Conservation (phyloP, 2,329 filamentous ascomycete genomes). For the Colletotrichum sojae region DNA sequence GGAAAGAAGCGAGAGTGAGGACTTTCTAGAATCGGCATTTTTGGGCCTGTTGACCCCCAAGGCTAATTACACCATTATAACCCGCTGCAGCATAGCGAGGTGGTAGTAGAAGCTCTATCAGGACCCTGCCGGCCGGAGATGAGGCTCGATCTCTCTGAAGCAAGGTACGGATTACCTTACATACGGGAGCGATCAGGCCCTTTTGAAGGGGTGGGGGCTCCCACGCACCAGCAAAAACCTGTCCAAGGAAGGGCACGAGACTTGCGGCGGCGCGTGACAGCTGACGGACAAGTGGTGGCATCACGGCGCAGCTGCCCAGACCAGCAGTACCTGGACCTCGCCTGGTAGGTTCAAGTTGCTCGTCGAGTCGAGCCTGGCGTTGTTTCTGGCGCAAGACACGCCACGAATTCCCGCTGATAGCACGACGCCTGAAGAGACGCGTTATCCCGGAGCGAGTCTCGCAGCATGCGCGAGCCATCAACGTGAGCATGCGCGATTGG, state of each 20-base stretch:
- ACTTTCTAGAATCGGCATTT: conserved; percentile 31
- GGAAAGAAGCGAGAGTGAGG: conserved; percentile 34
- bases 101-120: conserved; percentile 7
- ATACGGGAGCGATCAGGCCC: too few relatives aligned
- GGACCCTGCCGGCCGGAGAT: conserved; percentile 32
- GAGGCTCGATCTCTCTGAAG: conserved; percentile 25
- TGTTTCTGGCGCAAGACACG: conserved; percentile 10
- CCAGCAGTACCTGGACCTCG: not conserved
- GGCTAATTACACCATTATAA: conserved; percentile 29
- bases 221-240: not conserved
- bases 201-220: not conserved
- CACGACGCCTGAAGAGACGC: conserved; percentile 4
- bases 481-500: conserved; percentile 4
- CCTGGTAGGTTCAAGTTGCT: conserved; percentile 4
- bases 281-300: conserved; percentile 18
- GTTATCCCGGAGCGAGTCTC: not conserved
- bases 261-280: conserved; percentile 11
- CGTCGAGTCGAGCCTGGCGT: conserved; percentile 11
- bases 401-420: conserved; percentile 5
- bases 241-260: too few relatives aligned
- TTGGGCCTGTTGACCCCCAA: conserved; percentile 17
- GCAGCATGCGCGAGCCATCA: not conserved
- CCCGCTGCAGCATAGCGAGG: conserved; percentile 13
- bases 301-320: conserved; percentile 2
- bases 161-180: not conserved